Evolutionary conservation across 768 basidiomycete species (phyloP).

Genomic region (Stropharia rugosoannulata): DNA sequence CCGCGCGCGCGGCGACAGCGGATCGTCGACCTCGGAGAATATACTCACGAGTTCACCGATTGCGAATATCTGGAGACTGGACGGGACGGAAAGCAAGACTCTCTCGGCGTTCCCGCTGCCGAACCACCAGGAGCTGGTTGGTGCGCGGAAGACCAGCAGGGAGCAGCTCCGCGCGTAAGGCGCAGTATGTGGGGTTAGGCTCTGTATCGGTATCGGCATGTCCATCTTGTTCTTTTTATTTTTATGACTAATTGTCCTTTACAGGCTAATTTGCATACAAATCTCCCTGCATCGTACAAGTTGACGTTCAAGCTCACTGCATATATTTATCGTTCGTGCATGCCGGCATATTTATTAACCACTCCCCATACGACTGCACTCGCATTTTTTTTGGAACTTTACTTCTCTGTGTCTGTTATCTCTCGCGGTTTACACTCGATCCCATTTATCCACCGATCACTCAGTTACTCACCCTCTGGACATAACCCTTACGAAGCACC

Average conservation of each 20-base stretch:
- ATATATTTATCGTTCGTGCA: not conserved
- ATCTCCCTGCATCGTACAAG: no score
- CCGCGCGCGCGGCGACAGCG: conserved; percentile 25
- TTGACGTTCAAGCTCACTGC: not conserved
- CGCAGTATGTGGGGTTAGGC: not conserved
- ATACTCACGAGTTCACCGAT: conserved; percentile 20
- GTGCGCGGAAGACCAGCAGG: conserved; percentile 27
- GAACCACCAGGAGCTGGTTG: conserved; percentile 31
- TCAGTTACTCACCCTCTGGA: no score
- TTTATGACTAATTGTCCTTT: no score
- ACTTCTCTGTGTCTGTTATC: not conserved
- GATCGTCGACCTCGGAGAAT: conserved; percentile 16
- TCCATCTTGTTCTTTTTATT: no score
- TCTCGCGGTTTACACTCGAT: no score
- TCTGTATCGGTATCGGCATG: no score
- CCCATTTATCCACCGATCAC: no score
- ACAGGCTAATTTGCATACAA: no score
- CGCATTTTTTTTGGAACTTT: not conserved
- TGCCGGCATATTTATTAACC: not conserved
- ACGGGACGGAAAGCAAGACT: conserved; percentile 66
- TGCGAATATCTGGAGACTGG: conserved; percentile 70
- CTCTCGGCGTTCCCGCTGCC: conserved; percentile 50
- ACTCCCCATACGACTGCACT: not conserved
- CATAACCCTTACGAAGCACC: no score
- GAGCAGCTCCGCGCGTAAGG: conserved; percentile 29